These are phyloP conservation scores for Candida sp. DNA, from an alignment of 1,139 yeast genomes.

Conservation along the genomic window DNA sequence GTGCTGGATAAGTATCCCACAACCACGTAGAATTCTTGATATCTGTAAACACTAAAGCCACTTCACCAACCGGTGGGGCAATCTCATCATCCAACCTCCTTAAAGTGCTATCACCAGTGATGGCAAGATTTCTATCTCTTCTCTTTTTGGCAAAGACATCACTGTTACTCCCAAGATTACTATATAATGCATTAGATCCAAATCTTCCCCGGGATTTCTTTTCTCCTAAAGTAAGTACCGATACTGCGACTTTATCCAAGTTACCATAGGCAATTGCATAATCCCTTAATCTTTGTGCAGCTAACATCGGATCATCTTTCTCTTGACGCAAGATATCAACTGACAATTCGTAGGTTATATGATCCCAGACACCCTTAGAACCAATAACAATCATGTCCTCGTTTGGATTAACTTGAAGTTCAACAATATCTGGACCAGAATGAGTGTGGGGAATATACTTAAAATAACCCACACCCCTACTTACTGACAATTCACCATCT, in stretches of 20 bases:
- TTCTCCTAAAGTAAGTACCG: conserved; percentile 67
- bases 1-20: conserved; percentile 92
- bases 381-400: conserved; percentile 91
- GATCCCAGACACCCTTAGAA: conserved; percentile 82
- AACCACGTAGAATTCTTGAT: conserved; percentile 89
- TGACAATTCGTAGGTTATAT: conserved; percentile 76
- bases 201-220: conserved; percentile 25
- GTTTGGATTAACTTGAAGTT: conserved; percentile 57
- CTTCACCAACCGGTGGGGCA: conserved; percentile 90
- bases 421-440: conserved; percentile 79
- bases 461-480: conserved; percentile 91
- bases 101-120: conserved; percentile 73
- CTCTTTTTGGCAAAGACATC: conserved; percentile 47
- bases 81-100: conserved; percentile 90
- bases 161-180: conserved; percentile 43
- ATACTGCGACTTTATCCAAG: conserved; percentile 75
- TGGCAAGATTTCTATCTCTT: conserved; percentile 45
- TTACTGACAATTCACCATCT: conserved; percentile 78
- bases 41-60: conserved; percentile 97
- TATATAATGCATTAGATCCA: conserved; percentile 29
- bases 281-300: conserved; percentile 92
- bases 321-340: conserved; percentile 88
- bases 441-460: conserved; percentile 85
- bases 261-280: conserved; percentile 94
- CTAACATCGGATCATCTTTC: conserved; percentile 80